These are phyloP conservation scores for Closterium sp. DNA, from an alignment of 139 green algal genomes.

Conservation along the genomic window DNA sequence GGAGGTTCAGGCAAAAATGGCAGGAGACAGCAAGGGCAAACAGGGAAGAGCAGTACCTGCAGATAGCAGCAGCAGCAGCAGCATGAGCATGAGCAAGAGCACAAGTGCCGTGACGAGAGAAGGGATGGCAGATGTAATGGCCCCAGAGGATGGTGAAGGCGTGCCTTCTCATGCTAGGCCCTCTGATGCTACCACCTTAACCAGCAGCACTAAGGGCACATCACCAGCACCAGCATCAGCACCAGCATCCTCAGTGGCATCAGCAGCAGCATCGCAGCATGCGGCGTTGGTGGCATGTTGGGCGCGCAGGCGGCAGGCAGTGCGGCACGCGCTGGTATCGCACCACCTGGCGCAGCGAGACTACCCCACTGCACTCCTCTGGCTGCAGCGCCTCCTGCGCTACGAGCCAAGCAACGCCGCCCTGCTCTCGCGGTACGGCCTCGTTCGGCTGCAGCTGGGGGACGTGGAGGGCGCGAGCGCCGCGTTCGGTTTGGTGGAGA, in stretches of 20 bases:
- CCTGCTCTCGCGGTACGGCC: slow-evolving; percentile 32
- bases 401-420: background rate
- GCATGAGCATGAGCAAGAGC: background rate
- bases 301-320: slow-evolving; percentile 32
- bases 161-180: background rate
- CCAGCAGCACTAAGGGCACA: too few species aligned
- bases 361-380: slow-evolving; percentile 38
- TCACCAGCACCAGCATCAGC: too few species aligned
- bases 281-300: slow-evolving; percentile 1
- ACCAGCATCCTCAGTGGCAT: background rate
- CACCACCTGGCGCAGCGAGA: slow-evolving; percentile 42
- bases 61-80: background rate
- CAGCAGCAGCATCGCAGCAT: background rate
- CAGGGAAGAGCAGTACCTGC: background rate
- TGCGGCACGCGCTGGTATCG: slow-evolving; percentile 40
- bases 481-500: slow-evolving; percentile 37
- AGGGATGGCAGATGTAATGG: background rate
- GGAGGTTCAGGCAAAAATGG: background rate
- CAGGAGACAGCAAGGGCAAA: background rate
- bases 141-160: background rate
- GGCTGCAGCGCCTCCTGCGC: slow-evolving; percentile 31
- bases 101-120: background rate
- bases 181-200: too few species aligned
- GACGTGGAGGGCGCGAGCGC: slow-evolving; percentile 35
- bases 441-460: slow-evolving; percentile 53